Percentiles rank a stretch among this genome's conserved stretches.
Evolutionary conservation across 2,329 filamentous ascomycete genomes (phyloP).

Genomic region (Botrytis cinerea): DNA sequence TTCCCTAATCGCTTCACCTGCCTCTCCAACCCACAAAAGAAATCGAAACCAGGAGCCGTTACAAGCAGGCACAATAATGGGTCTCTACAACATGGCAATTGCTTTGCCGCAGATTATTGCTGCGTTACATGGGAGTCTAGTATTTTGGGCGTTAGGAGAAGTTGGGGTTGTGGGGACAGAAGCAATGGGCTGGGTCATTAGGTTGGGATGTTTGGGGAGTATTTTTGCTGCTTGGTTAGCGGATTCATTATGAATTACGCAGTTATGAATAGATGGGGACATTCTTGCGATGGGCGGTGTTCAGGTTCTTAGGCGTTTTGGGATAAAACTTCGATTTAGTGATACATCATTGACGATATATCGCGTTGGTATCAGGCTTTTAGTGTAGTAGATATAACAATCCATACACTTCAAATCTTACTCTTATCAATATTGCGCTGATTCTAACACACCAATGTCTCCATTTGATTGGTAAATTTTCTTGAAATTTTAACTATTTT

Average conservation of each 20-base stretch:
- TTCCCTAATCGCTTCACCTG: background rate
- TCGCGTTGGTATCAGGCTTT: background rate
- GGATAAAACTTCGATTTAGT: background rate
- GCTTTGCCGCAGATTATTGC: conserved; percentile 23
- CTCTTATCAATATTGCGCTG: background rate
- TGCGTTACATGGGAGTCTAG: conserved; percentile 13
- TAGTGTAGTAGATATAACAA: background rate
- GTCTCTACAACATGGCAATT: conserved; percentile 26
- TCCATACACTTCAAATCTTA: background rate
- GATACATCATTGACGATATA: background rate
- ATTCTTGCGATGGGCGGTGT: background rate
- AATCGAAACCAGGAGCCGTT: background rate
- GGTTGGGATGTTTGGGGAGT: conserved; percentile 15
- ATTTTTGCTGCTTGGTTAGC: conserved; percentile 17
- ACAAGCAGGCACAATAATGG: conserved; percentile 24
- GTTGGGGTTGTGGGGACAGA: conserved; percentile 12
- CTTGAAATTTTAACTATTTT: background rate
- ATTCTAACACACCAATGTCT: background rate
- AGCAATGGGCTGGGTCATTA: conserved; percentile 23
- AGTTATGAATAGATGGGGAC: background rate
- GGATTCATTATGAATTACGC: background rate
- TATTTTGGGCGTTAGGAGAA: conserved; percentile 18
- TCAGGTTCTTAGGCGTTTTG: background rate
- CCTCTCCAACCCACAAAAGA: background rate
- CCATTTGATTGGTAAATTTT: background rate